Evolutionary conservation across 768 basidiomycete species (phyloP).

Genomic region (Hygrocybe coccinea): DNA sequence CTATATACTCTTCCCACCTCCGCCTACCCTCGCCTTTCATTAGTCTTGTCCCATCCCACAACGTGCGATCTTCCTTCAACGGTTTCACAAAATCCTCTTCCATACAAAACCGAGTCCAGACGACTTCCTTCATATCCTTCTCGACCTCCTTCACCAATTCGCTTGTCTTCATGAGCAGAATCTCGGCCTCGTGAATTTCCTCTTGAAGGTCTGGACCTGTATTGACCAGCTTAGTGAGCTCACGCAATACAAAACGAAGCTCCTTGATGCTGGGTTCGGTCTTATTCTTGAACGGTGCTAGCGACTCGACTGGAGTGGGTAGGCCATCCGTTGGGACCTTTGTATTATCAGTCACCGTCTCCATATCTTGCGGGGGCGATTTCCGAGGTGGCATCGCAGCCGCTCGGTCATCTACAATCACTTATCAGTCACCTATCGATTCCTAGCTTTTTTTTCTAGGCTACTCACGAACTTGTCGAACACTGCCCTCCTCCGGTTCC

Average conservation of each 20-base stretch:
- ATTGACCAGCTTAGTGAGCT: slow-evolving; percentile 14
- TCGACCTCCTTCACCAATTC: slow-evolving; percentile 5
- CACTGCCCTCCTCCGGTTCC: too few species aligned
- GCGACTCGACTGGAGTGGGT: too few species aligned
- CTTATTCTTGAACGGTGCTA: too few species aligned
- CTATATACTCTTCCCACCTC: not conserved
- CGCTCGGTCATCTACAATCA: too few species aligned
- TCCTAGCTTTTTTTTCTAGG: too few species aligned
- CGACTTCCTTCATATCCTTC: slow-evolving; percentile 11
- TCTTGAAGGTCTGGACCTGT: slow-evolving; percentile 8
- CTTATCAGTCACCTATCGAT: too few species aligned
- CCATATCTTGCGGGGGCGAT: too few species aligned
- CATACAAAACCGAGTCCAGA: slow-evolving; percentile 14
- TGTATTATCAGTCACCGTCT: too few species aligned
- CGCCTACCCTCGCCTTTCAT: not conserved
- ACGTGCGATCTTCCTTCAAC: slow-evolving; percentile 22
- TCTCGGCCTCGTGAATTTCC: slow-evolving; percentile 16
- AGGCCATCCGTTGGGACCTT: too few species aligned
- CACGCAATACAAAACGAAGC: slow-evolving; percentile 17
- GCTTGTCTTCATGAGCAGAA: slow-evolving; percentile 11
- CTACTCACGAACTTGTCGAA: too few species aligned
- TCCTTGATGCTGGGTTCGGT: not conserved
- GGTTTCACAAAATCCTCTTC: slow-evolving; percentile 13
- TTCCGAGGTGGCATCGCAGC: too few species aligned
- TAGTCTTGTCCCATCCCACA: slow-evolving; percentile 28